phyloP scores from a whole-genome alignment of 371 early-diverging fungal genomes.

The Mortierella sp. region DNA sequence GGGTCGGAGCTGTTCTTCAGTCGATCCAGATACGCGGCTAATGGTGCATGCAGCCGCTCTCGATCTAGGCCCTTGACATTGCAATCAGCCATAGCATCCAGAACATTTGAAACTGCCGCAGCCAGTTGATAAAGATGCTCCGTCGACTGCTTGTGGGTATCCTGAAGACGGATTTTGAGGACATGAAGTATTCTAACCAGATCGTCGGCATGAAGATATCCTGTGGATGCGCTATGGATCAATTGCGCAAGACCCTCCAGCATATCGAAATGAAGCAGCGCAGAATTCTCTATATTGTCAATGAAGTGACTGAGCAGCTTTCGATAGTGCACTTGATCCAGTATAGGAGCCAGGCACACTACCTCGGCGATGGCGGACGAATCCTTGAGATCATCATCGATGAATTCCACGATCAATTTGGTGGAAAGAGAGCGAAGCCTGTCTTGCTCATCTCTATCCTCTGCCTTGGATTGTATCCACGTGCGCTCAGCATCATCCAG shows the following conservation, averaged over 20 bases:
- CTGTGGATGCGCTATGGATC: neutral
- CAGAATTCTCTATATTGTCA: neutral
- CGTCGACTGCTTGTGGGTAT: too few relatives aligned
- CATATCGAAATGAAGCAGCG: neutral
- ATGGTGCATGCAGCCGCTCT: neutral
- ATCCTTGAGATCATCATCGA: neutral
- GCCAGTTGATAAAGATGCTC: neutral
- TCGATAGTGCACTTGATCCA: neutral
- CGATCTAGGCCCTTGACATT: slow-evolving; percentile 4
- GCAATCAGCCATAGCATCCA: too few relatives aligned
- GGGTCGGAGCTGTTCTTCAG: neutral
- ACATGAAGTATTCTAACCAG: too few relatives aligned
- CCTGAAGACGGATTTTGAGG: too few relatives aligned
- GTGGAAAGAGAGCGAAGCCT: neutral
- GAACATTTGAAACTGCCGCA: too few relatives aligned
- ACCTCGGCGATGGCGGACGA: neutral
- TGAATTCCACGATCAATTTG: neutral
- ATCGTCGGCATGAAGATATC: neutral
- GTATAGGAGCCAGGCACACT: neutral
- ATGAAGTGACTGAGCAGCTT: neutral
- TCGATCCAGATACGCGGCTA: neutral
- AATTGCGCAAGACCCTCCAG: slow-evolving; percentile 1
- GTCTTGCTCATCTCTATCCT: neutral
- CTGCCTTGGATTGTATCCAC: neutral
- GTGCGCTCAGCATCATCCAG: neutral